Base-by-base conservation (phyloP, 441 rosid species). In the Melastoma candidum region DNA sequence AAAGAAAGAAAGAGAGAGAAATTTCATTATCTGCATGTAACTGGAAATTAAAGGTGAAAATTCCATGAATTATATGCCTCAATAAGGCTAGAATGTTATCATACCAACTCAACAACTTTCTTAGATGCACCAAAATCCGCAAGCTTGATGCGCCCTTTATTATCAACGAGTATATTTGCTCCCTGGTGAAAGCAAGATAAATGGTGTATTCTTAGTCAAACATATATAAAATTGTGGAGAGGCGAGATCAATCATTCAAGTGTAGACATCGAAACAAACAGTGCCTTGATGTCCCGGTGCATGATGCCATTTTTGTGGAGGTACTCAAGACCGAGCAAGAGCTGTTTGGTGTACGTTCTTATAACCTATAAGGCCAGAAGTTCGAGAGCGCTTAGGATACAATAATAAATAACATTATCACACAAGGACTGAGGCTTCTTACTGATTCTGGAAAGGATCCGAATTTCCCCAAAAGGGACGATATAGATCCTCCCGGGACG, bases 121-220 rank as follows among this genome's bases (percentile, higher is more conserved):
- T 94, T 94, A 17, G 99, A 94, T 68, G 99, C 99, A 62, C 99
- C 97, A 74, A 90, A 90, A 72, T 94, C 99, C 56, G 99, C 97
- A 67, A 90, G 96, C 70, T 87, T 94, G 71, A 94, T 94, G 87
- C 94, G 79, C 66, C 95, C 99, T 66, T 90, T 81, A 67, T 94
- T 90, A 72, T 94, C 96, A 14, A 94, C 99, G 45, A 94, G 85
- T 52, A 87, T 94, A 63, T 94, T 94, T 32, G 99, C 96, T 44
- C 99, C 99, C 97, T 93, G 22, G 22, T 17, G 22, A 17, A 17
- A 17, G 22, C 22, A 17, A 17, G 22, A 17, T 17, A 63, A 61
- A 67, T 56, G 53, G 22, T 54, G 43, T 57, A 60, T 44, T 12
- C 29, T 10, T 25, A 51, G 32, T 43, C 51, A 49, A 57, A 60